Evolutionary conservation across 2,329 filamentous ascomycete species (phyloP), one percentile per base, ranked within the genome.

Genomic region (Diaporthe vaccinii): DNA sequence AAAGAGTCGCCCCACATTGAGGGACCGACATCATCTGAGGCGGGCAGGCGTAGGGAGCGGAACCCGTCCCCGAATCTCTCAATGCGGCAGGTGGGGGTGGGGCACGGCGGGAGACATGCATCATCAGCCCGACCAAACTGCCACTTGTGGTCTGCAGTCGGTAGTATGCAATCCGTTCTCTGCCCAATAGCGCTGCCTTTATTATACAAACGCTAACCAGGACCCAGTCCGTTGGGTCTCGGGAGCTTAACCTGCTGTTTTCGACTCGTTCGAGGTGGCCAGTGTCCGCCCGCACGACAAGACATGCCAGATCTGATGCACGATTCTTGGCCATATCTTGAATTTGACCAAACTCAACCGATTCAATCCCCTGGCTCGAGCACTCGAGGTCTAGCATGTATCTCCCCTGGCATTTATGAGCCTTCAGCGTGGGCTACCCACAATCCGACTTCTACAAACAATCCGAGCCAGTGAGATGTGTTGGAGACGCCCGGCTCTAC

Each of bases 51-150:
- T 7, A 69, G 14, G 22, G 46, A 65, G 46, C 70, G 65, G 65
- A 73, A 53, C 70, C 39, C 7, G 20, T 31, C 53, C 49, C 57
- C 44, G 57, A 51, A 25, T 0, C 7, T 55, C 70, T 46, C 46
- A 65, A 73, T 39, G 9, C 10, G 46, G 70, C 25, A 73, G 59
- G 70, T 73, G 70, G 70, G 70, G 70, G 70, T 73, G 58, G 70
- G 58, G 58, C 46, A 44, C 12, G 17, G 17, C n/a, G 57, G 44
- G 62, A 68, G 28, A 68, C 44, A 39, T 68, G 62, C 62, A 68
- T 68, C 62, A 68, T 49, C 58, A 62, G 36, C 36, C 25, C n/a
- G 39, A 49, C 41, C 41, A 34, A 34, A 57, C 28, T 57, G 61
- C 25, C 25, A 12, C 57, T 15, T 61, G 34, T 28, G 39, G 41